phyloP scores from a whole-genome alignment of 495 filamentous ascomycete genomes.

The Choiromyces venosus region DNA sequence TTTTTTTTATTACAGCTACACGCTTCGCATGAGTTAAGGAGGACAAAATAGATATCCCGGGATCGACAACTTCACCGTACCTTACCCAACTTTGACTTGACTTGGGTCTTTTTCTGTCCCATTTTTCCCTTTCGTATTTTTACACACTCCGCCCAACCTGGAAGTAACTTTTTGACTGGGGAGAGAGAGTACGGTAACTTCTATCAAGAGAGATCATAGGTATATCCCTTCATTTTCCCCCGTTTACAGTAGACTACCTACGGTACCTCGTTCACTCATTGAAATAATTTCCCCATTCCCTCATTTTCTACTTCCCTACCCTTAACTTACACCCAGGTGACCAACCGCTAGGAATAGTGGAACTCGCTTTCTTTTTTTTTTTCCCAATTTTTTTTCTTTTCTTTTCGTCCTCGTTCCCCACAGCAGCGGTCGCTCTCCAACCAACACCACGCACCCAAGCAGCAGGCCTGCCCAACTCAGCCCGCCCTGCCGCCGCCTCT shows the following conservation, averaged over 20 bases:
- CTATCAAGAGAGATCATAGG: neutral
- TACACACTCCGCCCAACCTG: neutral
- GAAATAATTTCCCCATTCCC: slow-evolving; percentile 1
- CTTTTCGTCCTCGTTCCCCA: slow-evolving; percentile 2
- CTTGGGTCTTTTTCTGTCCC: neutral
- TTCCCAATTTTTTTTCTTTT: neutral
- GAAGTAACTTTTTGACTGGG: neutral
- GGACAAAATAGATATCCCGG: neutral
- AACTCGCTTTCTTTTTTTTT: neutral
- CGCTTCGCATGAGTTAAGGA: neutral
- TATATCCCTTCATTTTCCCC: neutral
- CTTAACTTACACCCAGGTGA: neutral
- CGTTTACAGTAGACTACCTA: neutral
- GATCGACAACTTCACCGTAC: neutral
- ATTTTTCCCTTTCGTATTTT: neutral
- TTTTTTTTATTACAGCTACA: neutral
- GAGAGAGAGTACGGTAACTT: neutral
- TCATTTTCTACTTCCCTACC: neutral
- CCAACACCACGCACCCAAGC: slow-evolving; percentile 27
- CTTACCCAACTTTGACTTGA: neutral
- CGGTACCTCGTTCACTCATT: neutral
- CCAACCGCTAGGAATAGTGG: neutral
- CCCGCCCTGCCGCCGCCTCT: slow-evolving; percentile 28
- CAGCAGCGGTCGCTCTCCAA: slow-evolving; percentile 1
- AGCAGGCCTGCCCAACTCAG: slow-evolving; percentile 37